Evolutionary conservation across 2,329 filamentous ascomycete genomes (phyloP), one percentile per base, ranked within the genome.

Genomic region (Cadophora gregata): DNA sequence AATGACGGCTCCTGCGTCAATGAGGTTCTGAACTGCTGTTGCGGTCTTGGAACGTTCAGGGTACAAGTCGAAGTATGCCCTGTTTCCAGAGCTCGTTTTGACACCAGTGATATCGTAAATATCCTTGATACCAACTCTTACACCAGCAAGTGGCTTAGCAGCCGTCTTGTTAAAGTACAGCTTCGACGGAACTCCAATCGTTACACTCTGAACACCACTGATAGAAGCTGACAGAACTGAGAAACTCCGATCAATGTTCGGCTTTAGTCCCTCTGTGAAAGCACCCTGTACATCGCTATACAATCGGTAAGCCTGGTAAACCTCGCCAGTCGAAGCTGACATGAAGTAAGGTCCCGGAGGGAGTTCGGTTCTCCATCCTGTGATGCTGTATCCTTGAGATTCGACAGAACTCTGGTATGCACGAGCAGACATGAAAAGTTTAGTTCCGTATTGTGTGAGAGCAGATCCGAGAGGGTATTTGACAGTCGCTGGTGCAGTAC

Each of bases 41-140:
- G 85, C 83, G 1, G 85, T 88, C 2, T 71, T 73, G 1, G 77
- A 80, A 0, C 80, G 78, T 2, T 80, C 73, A 0, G 80, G 78
- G 63, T 87, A 85, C 2, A 90, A 76, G 38, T 83, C 78, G 25
- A 82, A 83, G 80, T 84, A 90, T 1, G 87, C 84, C 36, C 85
- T 79, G 63, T 87, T 89, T 0, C 88, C 88, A 36, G 84, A 80
- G 0, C 81, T 81, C 0, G 85, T 88, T 14, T 81, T 81, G 0
- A 88, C 75, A 1, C 88, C 88, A 25, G 82, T 81, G 47, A 90
- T 76, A 68, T 88, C 81, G 71, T 82, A 87, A 56, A 89, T 86
- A 70, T 90, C 88, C 74, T 90, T 91, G 63, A 90, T 81, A 0
- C 83, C 87, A 0, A 90, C 75, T 21, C 88, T 82, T 3, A 88